Conservation (phyloP, 805 yeast genomes). For the Saturnispora zaruensis region DNA sequence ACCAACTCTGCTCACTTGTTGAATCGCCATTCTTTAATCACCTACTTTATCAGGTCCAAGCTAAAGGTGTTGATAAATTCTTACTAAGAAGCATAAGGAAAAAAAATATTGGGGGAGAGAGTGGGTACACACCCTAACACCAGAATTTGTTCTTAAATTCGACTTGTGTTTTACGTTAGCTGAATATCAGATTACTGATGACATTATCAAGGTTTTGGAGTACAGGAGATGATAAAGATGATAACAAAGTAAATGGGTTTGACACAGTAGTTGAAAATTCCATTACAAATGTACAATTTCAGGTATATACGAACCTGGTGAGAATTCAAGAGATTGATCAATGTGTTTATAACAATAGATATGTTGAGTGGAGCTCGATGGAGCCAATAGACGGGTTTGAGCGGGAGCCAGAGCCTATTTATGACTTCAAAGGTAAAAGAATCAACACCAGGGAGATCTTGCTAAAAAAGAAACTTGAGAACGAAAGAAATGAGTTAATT, state of each 20-base stretch:
- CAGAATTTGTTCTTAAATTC: neutral
- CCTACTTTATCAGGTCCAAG: neutral
- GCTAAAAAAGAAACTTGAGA: constrained; percentile 52
- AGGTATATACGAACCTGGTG: constrained; percentile 57
- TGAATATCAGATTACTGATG: neutral
- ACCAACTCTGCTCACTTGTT: constrained; percentile 29
- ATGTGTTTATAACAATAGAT: constrained; percentile 37
- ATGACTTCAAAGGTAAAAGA: constrained; percentile 76
- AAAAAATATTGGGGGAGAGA: neutral
- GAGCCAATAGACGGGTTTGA: constrained; percentile 26
- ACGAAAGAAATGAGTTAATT: constrained; percentile 74
- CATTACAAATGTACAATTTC: constrained; percentile 70
- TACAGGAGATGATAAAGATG: constrained; percentile 9
- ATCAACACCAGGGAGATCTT: constrained; percentile 75
- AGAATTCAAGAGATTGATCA: constrained; percentile 76
- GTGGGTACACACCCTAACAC: constrained; percentile 4
- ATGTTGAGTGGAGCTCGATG: neutral
- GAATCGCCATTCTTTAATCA: constrained; percentile 24
- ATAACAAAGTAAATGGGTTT: neutral
- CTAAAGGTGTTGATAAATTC: neutral
- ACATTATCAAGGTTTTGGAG: constrained; percentile 3
- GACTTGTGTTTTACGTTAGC: neutral
- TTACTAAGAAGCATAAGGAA: neutral
- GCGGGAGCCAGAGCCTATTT: constrained; percentile 80
- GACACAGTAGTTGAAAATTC: constrained; percentile 20